Evolutionary conservation across 495 filamentous ascomycete genomes (phyloP), one percentile per base, ranked within the genome.

Genomic region (Penicillium robsamsonii): DNA sequence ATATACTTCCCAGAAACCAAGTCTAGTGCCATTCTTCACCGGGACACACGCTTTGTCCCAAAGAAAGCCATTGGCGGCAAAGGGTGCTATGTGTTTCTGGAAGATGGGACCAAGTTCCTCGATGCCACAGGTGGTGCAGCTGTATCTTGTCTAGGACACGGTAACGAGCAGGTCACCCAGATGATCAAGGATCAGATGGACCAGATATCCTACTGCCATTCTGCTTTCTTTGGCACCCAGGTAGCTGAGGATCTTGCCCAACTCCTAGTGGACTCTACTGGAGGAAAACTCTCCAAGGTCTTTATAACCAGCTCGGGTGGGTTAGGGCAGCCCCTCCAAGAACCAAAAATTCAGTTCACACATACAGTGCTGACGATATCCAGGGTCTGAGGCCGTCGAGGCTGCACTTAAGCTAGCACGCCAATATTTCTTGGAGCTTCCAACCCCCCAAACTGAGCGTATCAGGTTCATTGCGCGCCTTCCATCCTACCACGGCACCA

Each of bases 401-500:
- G 83, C 83, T 5, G 81, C 87, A 9, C 66, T 88, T 48, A 89
- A 89, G 58, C 63, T 88, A 5, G 77, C 83, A 27, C 72, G 82
- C 2, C 87, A 88, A 60, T 87, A 80, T 56, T 85, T 77, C 57
- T 74, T 81, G 10, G 85, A 89, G 70, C 65, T 73, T 2, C 60
- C 69, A 7, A 71, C 65, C 3, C 72, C 77, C 5, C 73, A 85
- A 46, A 71, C 69, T 0, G 68, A 77, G 58, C 76, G 78, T 29
- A 79, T 61, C 2, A 75, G 79, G n/a, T 87, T 86, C 71, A 88
- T 93, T 54, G 78, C 83, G 13, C 75, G 89, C 11, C 75, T 78
- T 45, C 80, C 84, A 20, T 87, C 85, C n/a, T 93, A 90, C 60
- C 89, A 93, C 57, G 89, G 89, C 6, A 86, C 77, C 18, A 92